Base-by-base conservation (phyloP, 1,284 basidiomycete genomes). In the Moesziomyces globuligerus region DNA sequence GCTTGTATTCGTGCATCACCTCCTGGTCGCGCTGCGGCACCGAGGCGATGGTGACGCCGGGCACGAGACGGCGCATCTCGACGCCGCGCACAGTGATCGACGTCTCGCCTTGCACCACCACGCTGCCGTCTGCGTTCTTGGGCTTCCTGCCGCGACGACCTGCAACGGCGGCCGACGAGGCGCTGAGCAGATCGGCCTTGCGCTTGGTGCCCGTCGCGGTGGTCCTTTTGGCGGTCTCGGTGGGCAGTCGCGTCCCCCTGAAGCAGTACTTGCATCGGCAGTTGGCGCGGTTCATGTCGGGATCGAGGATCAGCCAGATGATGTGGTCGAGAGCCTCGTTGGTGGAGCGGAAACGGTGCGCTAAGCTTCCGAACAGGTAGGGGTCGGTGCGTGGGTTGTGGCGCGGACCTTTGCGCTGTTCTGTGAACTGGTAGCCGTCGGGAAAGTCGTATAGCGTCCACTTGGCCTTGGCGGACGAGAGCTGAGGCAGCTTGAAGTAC, bases 261-360 rank as follows among this genome's bases (percentile, higher is more conserved):
- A 47, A 29, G 48, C 75, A 77, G 67, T 76, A 74, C 23, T 69
- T 76, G 68, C 75, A 77, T 1, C 29, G 18, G 28, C 75, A 77
- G 21, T 67, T 67, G n/a, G 36, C 39, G 1, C 7, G 20, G 18
- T 75, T 42, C 52, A 73, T 51, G 3, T 48, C 53, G 2, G 74
- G 64, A 34, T 76, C 67, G 20, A 34, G 23, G 18, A 77, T n/a
- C 21, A 77, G 59, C 67, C 67, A 76, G 13, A 60, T 24, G 7
- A 72, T 26, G 34, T 77, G 75, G 4, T 70, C 66, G 4, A 69
- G 6, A 13, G 53, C 48, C 36, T 77, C 75, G 18, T 55, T 64
- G 13, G 62, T 59, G 9, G 71, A 74, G 1, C 73, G 49, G 44
- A 77, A 77, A 25, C 75, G 60, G 48, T 74, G 74, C 10, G 36